Percentiles rank a stretch among this genome's conserved stretches.
These are phyloP conservation scores for Globisporangium nagaii DNA, from an alignment of 352 stramenopile genomes.

Conservation along the genomic window DNA sequence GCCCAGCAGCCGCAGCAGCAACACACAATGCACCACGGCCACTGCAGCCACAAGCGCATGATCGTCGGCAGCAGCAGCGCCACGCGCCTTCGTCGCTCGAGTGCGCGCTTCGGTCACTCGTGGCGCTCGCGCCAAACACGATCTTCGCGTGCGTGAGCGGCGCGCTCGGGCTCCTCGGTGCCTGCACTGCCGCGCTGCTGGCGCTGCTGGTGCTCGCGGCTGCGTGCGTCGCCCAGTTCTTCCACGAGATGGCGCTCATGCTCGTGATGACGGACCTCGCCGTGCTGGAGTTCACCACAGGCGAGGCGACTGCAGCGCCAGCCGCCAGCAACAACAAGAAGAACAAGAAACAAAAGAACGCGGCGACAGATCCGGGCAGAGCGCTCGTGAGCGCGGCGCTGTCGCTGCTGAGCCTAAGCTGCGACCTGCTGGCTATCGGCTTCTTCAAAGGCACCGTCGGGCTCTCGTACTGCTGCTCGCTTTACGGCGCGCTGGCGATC, in stretches of 20 bases:
- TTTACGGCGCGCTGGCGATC: not conserved
- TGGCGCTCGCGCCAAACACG: slow-evolving; percentile 3
- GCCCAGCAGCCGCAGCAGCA: not conserved
- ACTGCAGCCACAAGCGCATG: not conserved
- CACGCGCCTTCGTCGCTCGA: not conserved
- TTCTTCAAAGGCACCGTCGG: slow-evolving; percentile 7
- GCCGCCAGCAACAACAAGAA: not conserved
- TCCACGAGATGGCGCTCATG: slow-evolving; percentile 2
- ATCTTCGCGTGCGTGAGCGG: slow-evolving; percentile 6
- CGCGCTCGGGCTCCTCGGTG: slow-evolving; percentile 11
- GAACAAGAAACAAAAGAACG: not conserved
- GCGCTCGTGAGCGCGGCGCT: not conserved
- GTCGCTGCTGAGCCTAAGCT: slow-evolving; percentile 8
- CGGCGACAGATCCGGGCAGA: not conserved
- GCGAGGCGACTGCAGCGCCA: not conserved
- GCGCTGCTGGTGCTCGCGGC: slow-evolving; percentile 23
- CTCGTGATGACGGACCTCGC: not conserved
- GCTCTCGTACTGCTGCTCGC: slow-evolving; percentile 7
- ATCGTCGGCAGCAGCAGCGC: not conserved
- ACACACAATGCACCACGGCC: not conserved
- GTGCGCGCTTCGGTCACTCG: too few species aligned
- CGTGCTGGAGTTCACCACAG: not conserved
- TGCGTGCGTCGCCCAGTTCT: slow-evolving; percentile 7
- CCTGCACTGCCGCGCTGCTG: slow-evolving; percentile 7
- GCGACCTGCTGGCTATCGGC: slow-evolving; percentile 6